Conservation (phyloP, 495 filamentous ascomycete genomes). For the Neurospora terricola region DNA sequence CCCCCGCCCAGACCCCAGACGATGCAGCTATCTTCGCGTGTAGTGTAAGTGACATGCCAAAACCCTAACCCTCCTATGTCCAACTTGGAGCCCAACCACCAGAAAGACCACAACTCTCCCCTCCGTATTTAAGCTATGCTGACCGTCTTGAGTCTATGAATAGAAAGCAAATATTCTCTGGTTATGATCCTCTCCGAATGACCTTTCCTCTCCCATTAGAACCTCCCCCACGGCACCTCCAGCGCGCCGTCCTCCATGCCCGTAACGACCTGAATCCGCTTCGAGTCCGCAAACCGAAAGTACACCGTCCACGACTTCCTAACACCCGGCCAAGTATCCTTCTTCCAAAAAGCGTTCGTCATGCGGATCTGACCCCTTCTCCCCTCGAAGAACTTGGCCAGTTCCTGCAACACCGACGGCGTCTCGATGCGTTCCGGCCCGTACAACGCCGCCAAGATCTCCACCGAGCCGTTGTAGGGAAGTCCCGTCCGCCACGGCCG, state of each 20-base stretch:
- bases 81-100: neutral
- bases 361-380: constrained; percentile 15
- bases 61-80: neutral
- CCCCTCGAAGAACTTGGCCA: constrained; percentile 14
- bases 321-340: constrained; percentile 14
- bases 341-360: constrained; percentile 17
- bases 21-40: neutral
- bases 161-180: neutral
- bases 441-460: constrained; percentile 17
- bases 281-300: constrained; percentile 15
- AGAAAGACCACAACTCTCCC: neutral
- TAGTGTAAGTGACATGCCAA: neutral
- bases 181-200: neutral
- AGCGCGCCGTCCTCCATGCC: constrained; percentile 21
- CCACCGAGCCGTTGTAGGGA: constrained; percentile 4
- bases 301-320: constrained; percentile 19
- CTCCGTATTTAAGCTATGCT: neutral
- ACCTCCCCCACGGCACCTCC: constrained; percentile 16
- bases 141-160: neutral
- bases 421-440: constrained; percentile 13
- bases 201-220: neutral
- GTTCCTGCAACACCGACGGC: constrained; percentile 12
- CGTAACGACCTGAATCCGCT: constrained; percentile 15
- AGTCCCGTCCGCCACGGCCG: constrained; percentile 6
- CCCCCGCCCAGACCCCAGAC: neutral